Conservation (phyloP, 768 basidiomycete genomes). For the Suillus discolor region DNA sequence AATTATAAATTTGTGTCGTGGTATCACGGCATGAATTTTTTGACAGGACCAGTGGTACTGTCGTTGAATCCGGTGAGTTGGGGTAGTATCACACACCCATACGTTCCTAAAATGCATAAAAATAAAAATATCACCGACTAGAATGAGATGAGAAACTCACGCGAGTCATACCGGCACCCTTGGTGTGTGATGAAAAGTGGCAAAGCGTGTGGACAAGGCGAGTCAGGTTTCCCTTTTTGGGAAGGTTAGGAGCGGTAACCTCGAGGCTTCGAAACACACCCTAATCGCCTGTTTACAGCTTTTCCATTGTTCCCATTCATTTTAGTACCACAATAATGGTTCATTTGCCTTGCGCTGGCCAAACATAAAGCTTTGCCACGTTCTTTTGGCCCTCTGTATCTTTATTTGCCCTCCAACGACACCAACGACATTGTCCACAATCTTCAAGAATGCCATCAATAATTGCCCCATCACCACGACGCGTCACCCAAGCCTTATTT, state of each 20-base stretch:
- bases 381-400: slow-evolving; percentile 36
- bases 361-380: slow-evolving; percentile 32
- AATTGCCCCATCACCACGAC: slow-evolving; percentile 42
- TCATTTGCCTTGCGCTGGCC: slow-evolving; percentile 21
- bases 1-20: no score
- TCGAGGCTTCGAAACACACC: slow-evolving; percentile 22
- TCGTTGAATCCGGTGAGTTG: neutral
- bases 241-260: slow-evolving; percentile 12
- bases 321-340: slow-evolving; percentile 23
- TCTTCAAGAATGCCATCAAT: slow-evolving; percentile 41
- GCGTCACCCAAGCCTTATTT: slow-evolving; percentile 23
- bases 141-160: neutral
- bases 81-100: neutral
- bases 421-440: slow-evolving; percentile 15
- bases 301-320: slow-evolving; percentile 29
- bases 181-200: neutral
- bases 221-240: slow-evolving; percentile 32
- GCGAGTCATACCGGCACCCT: neutral
- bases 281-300: slow-evolving; percentile 19
- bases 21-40: neutral
- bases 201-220: slow-evolving; percentile 12
- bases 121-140: neutral
- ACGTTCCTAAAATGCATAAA: no score
- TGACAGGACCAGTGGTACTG: neutral
- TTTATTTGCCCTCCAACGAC: slow-evolving; percentile 23